These are phyloP conservation scores for Fraxinus albicans DNA, from an alignment of 305 asterid species.

Conservation along the genomic window DNA sequence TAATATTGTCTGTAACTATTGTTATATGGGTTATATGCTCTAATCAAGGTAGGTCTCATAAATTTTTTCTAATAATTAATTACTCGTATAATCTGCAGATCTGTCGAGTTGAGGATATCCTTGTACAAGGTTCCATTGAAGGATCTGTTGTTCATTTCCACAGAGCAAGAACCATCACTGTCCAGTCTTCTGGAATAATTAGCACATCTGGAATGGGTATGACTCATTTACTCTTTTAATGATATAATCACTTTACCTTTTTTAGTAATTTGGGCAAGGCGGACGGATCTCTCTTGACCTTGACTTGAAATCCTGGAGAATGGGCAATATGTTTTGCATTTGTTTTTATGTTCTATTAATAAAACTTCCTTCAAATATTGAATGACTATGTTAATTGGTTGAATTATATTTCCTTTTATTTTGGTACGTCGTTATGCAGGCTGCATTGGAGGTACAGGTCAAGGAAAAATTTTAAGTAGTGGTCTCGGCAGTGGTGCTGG, in stretches of 20 bases:
- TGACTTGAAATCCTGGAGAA: not conserved
- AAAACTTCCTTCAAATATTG: conserved; percentile 4
- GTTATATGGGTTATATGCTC: not conserved
- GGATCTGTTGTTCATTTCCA: conserved; percentile 99
- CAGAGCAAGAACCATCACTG: conserved; percentile 80
- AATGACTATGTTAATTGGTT: conserved; percentile 6
- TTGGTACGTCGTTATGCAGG: conserved; percentile 52
- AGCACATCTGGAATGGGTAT: conserved; percentile 98
- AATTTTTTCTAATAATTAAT: conserved; percentile 3
- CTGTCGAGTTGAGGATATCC: conserved; percentile 98
- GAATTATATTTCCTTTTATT: not conserved
- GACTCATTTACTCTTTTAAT: conserved; percentile 11
- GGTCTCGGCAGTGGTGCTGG: conserved; percentile 97
- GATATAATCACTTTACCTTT: not conserved
- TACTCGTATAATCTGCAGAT: conserved; percentile 46
- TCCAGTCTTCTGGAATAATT: conserved; percentile 75
- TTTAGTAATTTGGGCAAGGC: not conserved
- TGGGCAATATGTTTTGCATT: conserved; percentile 15
- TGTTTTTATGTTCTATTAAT: not conserved
- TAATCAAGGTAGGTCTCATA: conserved; percentile 1
- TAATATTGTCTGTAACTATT: not conserved
- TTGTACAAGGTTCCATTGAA: conserved; percentile 86
- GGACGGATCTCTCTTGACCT: not conserved
- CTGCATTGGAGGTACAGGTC: conserved; percentile 89
- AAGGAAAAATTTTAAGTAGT: conserved; percentile 53